Evolutionary conservation across 2,329 filamentous ascomycete species (phyloP).

Genomic region (Ceratocystis huliohia): DNA sequence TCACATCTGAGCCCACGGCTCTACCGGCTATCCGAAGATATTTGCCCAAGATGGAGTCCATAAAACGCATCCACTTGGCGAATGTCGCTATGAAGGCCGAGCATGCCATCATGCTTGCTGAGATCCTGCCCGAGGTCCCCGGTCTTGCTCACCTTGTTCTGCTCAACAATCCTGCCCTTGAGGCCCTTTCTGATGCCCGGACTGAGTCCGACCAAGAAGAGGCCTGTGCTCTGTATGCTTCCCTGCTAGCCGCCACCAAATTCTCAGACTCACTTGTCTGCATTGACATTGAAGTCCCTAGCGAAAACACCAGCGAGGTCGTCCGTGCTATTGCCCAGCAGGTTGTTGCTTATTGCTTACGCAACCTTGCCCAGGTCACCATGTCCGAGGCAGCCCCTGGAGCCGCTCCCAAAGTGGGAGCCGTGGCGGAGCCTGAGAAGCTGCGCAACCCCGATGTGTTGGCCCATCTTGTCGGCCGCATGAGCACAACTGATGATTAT

Average conservation of each 20-base stretch:
- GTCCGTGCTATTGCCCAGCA: slow-evolving; percentile 87
- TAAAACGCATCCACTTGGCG: slow-evolving; percentile 77
- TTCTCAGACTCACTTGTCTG: slow-evolving; percentile 75
- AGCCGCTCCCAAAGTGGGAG: slow-evolving; percentile 28
- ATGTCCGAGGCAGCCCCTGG: slow-evolving; percentile 46
- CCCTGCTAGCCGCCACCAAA: slow-evolving; percentile 73
- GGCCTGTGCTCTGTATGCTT: slow-evolving; percentile 85
- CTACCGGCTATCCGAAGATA: slow-evolving; percentile 63
- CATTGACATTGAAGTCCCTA: slow-evolving; percentile 82
- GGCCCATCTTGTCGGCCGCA: slow-evolving; percentile 71
- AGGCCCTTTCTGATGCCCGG: slow-evolving; percentile 57
- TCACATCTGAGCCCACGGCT: slow-evolving; percentile 59
- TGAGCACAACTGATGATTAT: slow-evolving; percentile 35
- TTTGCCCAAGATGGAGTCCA: slow-evolving; percentile 59
- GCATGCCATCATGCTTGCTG: slow-evolving; percentile 80
- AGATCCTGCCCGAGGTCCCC: slow-evolving; percentile 74
- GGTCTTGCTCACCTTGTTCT: slow-evolving; percentile 77
- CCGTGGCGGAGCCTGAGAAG: slow-evolving; percentile 5
- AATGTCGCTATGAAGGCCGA: slow-evolving; percentile 75
- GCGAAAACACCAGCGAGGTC: slow-evolving; percentile 68
- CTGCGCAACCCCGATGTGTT: slow-evolving; percentile 60
- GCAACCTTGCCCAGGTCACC: slow-evolving; percentile 73
- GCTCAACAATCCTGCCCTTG: slow-evolving; percentile 64
- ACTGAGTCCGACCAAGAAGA: slow-evolving; percentile 79
- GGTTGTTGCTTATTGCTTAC: slow-evolving; percentile 84